Percentiles rank a stretch among this genome's conserved stretches.
These are phyloP conservation scores for Hypomontagnella monticulosa DNA, from an alignment of 495 filamentous ascomycete genomes.

Conservation along the genomic window DNA sequence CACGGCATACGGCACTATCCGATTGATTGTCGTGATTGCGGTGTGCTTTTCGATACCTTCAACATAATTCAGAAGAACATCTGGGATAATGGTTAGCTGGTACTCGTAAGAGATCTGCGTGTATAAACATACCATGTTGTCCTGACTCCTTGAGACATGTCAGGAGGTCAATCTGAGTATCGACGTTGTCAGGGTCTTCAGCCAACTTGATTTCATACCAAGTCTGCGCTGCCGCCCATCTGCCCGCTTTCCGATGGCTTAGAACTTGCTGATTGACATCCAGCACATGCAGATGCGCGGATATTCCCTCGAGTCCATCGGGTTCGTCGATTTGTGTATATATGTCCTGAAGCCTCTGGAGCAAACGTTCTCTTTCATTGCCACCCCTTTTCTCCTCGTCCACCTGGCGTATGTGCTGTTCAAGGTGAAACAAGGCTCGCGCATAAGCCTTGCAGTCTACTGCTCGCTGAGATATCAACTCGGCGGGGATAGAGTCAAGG, in stretches of 20 bases:
- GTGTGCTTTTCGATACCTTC: constrained; percentile 71
- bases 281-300: constrained; percentile 79
- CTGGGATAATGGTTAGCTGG: constrained; percentile 53
- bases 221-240: constrained; percentile 96
- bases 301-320: constrained; percentile 95
- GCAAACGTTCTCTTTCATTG: constrained; percentile 63
- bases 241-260: constrained; percentile 90
- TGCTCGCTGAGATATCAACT: constrained; percentile 83
- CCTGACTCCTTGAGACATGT: constrained; percentile 92
- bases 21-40: constrained; percentile 60
- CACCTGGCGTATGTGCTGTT: constrained; percentile 78
- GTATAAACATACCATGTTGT: constrained; percentile 75
- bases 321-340: constrained; percentile 98
- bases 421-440: constrained; percentile 90
- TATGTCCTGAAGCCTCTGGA: constrained; percentile 85
- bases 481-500: constrained; percentile 78
- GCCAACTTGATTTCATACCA: constrained; percentile 94
- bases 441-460: constrained; percentile 93
- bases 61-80: constrained; percentile 84
- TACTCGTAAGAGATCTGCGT: background rate
- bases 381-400: constrained; percentile 48
- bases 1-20: constrained; percentile 78
- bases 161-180: constrained; percentile 83
- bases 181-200: constrained; percentile 76
- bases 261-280: constrained; percentile 91